A percentile compares a stretch with the other conserved stretches of the same genome.
Conservation (phyloP, 257 asterid genomes). For the Cruciata laevipes region DNA sequence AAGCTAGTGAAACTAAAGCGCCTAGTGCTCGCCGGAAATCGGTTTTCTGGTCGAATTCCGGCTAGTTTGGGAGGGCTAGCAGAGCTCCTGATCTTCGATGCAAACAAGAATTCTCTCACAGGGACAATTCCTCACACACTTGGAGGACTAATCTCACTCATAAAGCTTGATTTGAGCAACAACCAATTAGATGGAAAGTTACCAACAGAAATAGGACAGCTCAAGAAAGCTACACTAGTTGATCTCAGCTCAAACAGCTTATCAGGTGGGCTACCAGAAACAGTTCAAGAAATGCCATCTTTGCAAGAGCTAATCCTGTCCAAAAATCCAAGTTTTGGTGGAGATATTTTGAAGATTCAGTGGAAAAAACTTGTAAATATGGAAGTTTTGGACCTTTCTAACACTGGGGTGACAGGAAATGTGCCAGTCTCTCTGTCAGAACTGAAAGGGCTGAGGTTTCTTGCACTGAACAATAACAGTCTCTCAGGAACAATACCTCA, state of each 20-base stretch:
- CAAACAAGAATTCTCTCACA: conserved; percentile 23
- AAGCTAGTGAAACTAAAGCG: conserved; percentile 14
- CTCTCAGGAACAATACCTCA: conserved; percentile 22
- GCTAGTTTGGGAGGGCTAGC: conserved; percentile 18
- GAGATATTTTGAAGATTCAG: conserved; percentile 16
- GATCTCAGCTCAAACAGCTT: conserved; percentile 28
- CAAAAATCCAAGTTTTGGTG: conserved; percentile 19
- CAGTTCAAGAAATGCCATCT: conserved; percentile 16
- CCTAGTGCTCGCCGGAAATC: conserved; percentile 24
- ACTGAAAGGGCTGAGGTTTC: conserved; percentile 29
- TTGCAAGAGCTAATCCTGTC: conserved; percentile 18
- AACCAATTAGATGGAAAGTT: conserved; percentile 21
- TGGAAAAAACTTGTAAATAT: conserved; percentile 25
- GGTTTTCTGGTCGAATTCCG: conserved; percentile 20
- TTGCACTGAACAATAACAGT: conserved; percentile 23
- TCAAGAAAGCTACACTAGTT: conserved; percentile 18
- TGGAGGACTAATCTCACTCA: conserved; percentile 22
- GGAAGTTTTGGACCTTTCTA: conserved; percentile 25
- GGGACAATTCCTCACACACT: conserved; percentile 10
- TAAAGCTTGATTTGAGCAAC: conserved; percentile 31
- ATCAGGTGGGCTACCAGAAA: conserved; percentile 13
- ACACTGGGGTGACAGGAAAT: conserved; percentile 18
- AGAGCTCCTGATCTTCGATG: conserved; percentile 25
- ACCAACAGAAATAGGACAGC: conserved; percentile 19
- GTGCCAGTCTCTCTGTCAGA: conserved; percentile 22